A percentile compares a stretch with the other conserved stretches of the same genome.
These are phyloP conservation scores for Lachnellula arida DNA, from an alignment of 2,329 filamentous ascomycete species.

Conservation along the genomic window DNA sequence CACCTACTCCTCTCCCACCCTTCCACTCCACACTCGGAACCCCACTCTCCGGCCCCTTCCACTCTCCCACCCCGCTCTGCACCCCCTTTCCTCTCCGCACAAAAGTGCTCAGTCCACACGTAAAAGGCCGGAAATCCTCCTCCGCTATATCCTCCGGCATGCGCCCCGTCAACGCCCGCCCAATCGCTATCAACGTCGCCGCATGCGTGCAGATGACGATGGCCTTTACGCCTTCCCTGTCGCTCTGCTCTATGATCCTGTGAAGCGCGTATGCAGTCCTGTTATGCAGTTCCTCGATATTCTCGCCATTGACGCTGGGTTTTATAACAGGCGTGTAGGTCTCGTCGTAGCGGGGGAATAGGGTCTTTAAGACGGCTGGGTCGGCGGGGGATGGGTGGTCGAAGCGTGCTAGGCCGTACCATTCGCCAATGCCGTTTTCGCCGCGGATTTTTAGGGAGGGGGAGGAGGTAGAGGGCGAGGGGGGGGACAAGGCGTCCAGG, in stretches of 20 bases:
- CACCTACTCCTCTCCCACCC: conserved; percentile 57
- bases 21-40: conserved; percentile 49
- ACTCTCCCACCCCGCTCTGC: conserved; percentile 32
- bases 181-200: conserved; percentile 81
- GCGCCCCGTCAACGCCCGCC: conserved; percentile 71
- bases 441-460: conserved; percentile 42
- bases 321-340: conserved; percentile 61
- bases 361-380: conserved; percentile 51
- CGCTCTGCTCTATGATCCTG: conserved; percentile 67
- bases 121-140: conserved; percentile 83
- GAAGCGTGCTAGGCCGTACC: conserved; percentile 85
- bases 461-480: conserved; percentile 28
- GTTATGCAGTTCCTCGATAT: conserved; percentile 72
- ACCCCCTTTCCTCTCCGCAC: conserved; percentile 40
- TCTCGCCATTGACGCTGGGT: conserved; percentile 73
- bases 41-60: conserved; percentile 33
- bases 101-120: conserved; percentile 74
- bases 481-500: conserved; percentile 41
- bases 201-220: conserved; percentile 86
- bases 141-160: conserved; percentile 67
- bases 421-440: conserved; percentile 68
- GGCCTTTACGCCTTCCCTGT: conserved; percentile 62
- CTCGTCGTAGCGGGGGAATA: conserved; percentile 58
- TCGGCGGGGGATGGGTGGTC: conserved; percentile 75
- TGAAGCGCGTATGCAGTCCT: conserved; percentile 67